Conservation (phyloP, 345 rosid species). For the Hibiscus mutabilis region DNA sequence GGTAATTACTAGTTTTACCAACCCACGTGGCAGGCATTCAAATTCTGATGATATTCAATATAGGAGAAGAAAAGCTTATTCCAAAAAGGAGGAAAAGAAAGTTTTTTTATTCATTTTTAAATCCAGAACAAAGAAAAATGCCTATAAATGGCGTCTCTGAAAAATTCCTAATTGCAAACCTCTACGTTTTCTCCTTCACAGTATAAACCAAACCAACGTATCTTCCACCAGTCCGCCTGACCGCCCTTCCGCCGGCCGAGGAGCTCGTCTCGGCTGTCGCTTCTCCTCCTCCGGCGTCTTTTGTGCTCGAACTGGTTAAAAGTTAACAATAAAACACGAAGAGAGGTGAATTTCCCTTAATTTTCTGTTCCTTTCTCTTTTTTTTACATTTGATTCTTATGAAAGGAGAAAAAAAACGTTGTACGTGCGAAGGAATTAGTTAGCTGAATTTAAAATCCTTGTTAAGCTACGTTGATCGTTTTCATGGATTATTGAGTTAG, state of each 20-base stretch:
- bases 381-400: background rate
- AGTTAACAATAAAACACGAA: background rate
- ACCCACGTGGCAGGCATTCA: no score
- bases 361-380: background rate
- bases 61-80: no score
- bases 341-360: background rate
- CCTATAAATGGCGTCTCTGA: no score
- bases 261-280: background rate
- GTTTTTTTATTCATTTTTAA: no score
- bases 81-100: no score
- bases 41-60: no score
- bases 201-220: no score
- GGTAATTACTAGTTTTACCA: no score
- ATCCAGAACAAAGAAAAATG: no score
- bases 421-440: background rate
- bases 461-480: background rate
- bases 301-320: background rate
- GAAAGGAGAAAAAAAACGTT: background rate
- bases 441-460: background rate
- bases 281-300: background rate
- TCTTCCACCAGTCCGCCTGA: no score
- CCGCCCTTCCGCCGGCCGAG: background rate
- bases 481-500: background rate
- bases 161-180: no score
- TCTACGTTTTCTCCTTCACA: no score